Evolutionary conservation across 148 eudicot genomes (phyloP), one percentile per base, ranked within the genome.

Genomic region (Rhododendron williamsianum): DNA sequence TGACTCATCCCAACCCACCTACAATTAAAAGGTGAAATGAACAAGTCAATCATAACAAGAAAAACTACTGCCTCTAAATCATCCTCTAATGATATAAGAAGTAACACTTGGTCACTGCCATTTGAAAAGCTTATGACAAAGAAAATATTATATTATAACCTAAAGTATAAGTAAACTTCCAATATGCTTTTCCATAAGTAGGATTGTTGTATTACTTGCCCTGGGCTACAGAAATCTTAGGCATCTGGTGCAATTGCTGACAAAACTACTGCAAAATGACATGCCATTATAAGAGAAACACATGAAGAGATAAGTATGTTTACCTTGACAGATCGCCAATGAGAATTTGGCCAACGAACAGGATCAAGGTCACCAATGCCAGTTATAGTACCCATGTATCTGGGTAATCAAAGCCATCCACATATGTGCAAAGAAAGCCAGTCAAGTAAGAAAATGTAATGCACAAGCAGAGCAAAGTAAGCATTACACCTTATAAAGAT

Each of bases 1-100:
- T 67, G 99, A 97, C 83, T 97, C 99, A 87, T 97, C 99, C 99
- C 99, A 97, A 56, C 99, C 99, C 85, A 97, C 99, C 99, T 97
- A 85, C 82, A 89, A 72, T 79, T 16, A 76, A 82, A 87, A 84
- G 27, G 11, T 46, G 76, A 56, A 85, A 71, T n/a, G 21, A 77
- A 77, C 33, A 82, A 65, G 30, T 48, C 36, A 46, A 25, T 69
- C 23, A 83, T 73, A 30, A 51, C 30, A 73, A 72, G 46, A 19
- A 33, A 72, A 72, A 23, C 48, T 27, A 35, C 21, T 4, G 4
- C 38, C 7, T 67, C 49, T 46, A 8, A 71, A 12, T 6, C 65
- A 48, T 71, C 41, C 15, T 25, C 69, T 83, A 38, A 48, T 49
- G 46, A 30, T 30, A 30, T 45, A n/a, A 36, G 30, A 36, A 65